These are phyloP conservation scores for Hypsizygus marmoreus DNA, from an alignment of 768 basidiomycete species.

Conservation along the genomic window DNA sequence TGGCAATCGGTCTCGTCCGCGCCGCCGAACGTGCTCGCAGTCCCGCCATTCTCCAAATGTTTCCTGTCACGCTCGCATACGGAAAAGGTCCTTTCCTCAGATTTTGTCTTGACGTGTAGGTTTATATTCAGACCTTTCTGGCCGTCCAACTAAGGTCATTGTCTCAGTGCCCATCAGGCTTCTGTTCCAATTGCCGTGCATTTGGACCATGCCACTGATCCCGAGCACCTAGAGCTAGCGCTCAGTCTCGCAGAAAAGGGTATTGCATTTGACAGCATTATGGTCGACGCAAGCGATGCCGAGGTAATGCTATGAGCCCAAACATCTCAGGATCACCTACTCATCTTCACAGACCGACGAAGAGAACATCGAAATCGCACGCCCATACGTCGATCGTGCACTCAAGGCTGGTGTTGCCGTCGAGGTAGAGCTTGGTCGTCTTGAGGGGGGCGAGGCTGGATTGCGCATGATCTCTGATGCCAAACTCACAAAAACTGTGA, in stretches of 20 bases:
- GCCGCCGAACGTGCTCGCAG: conserved; percentile 47
- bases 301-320: conserved; percentile 28
- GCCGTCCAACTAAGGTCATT: background rate
- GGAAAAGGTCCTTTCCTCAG: conserved; percentile 47
- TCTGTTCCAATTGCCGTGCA: conserved; percentile 52
- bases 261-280: conserved; percentile 49
- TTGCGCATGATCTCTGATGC: conserved; percentile 47
- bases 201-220: conserved; percentile 50
- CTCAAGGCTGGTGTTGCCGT: conserved; percentile 40
- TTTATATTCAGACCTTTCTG: background rate
- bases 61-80: conserved; percentile 47
- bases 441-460: conserved; percentile 53
- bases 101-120: conserved; percentile 45
- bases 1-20: conserved; percentile 45
- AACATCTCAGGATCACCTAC: background rate
- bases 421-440: conserved; percentile 49
- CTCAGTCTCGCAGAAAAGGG: conserved; percentile 46
- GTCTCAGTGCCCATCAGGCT: conserved; percentile 40
- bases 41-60: conserved; percentile 47
- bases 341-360: conserved; percentile 39
- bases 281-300: conserved; percentile 53
- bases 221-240: conserved; percentile 46
- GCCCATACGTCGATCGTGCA: conserved; percentile 46
- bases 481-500: conserved; percentile 46
- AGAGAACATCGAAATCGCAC: conserved; percentile 46